Evolutionary conservation across 768 basidiomycete species (phyloP), one percentile per base, ranked within the genome.

Genomic region (Pseudohyphozyma bogoriensis): DNA sequence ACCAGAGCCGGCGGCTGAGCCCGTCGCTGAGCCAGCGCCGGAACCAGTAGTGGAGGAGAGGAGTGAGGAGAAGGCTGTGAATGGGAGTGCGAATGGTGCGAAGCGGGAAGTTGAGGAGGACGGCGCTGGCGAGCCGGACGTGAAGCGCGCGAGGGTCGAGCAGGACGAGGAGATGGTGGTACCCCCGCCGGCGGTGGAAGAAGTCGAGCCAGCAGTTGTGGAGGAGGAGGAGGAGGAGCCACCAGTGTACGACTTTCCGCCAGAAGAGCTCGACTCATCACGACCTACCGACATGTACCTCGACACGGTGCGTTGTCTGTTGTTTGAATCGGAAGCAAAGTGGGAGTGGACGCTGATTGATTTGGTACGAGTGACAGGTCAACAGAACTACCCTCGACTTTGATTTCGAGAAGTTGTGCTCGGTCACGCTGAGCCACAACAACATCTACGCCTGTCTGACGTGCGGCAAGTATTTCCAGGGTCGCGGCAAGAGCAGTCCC

Each of bases 351-450:
- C 15, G 1, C 7, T 12, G 1, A 3, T 24, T 42, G 1, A 3
- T 16, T 18, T 12, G 4, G n/a, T n/a, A 26, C 44, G 44, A 13
- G 40, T 18, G 26, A 15, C 71, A 96, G 92, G 87, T 97, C 65
- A 90, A 95, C 73, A 82, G 95, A 63, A 82, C 81, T 50, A 79
- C 83, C 47, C 82, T 99, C 59, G 95, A 99, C 75, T 99, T 99
- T 76, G 95, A 99, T 76, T 99, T 99, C 69, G 95, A 99, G 77
- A 91, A 93, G 79, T 82, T 97, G 31, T 99, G 95, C 79, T 96
- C 93, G 12, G 89, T 97, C 54, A 95, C 89, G 37, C 79, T 89
- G 56, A 87, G 88, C 44, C 93, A 97, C 75, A 91, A 95, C 79
- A 95, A 99, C 75, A 87, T 86, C 64, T 99, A 99, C 71, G 90